A percentile compares a stretch with the other conserved stretches of the same genome.
Evolutionary conservation across 2,329 filamentous ascomycete genomes (phyloP).

Genomic region (Diaporthe longicolla): DNA sequence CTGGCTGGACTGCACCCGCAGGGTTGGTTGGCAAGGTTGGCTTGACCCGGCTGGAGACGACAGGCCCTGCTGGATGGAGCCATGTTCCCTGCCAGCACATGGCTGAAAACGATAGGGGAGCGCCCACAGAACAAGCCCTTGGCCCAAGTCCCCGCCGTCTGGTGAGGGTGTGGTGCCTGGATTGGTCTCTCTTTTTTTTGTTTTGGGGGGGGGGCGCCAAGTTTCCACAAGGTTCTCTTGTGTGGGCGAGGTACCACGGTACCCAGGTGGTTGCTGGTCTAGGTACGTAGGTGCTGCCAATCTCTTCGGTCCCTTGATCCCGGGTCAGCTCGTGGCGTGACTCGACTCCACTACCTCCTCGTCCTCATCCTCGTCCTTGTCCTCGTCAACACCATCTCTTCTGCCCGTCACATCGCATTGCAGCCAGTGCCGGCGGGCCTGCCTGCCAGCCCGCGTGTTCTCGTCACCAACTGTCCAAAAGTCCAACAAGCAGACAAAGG

Average conservation of each 20-base stretch:
- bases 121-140: neutral
- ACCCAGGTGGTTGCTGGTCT: too few species aligned
- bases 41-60: slow-evolving; percentile 16
- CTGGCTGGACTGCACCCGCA: neutral
- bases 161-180: slow-evolving; percentile 5
- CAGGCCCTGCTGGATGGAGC: slow-evolving; percentile 12
- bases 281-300: slow-evolving; percentile 10
- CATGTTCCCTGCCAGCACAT: slow-evolving; percentile 38
- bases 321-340: slow-evolving; percentile 27
- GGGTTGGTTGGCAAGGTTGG: neutral
- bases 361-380: neutral
- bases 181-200: too few species aligned
- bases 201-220: too few species aligned
- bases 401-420: slow-evolving; percentile 5
- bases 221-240: neutral
- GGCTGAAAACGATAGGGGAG: slow-evolving; percentile 28
- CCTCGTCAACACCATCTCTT: neutral
- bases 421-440: slow-evolving; percentile 8
- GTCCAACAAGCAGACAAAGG: neutral
- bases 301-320: slow-evolving; percentile 28
- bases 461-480: neutral
- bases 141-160: neutral
- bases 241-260: neutral
- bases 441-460: neutral
- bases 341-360: slow-evolving; percentile 20